phyloP scores from a whole-genome alignment of 2,329 filamentous ascomycete species.

The Apiospora phragmitis region DNA sequence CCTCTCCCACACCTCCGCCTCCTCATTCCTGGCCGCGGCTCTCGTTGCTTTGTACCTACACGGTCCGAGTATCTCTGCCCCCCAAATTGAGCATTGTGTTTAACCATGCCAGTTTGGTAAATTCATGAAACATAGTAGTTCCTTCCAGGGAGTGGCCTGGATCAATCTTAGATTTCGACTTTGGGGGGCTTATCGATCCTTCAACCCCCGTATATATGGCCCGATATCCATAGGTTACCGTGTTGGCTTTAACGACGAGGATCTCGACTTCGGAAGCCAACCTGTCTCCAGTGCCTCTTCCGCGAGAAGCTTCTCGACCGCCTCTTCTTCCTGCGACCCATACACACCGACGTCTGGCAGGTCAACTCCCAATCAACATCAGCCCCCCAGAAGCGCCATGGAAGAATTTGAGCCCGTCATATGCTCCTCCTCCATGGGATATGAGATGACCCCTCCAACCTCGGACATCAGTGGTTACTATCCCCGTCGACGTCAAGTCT shows the following conservation, averaged over 20 bases:
- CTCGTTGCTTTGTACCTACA: slow-evolving; percentile 21
- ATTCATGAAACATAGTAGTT: slow-evolving; percentile 13
- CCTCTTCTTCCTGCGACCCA: slow-evolving; percentile 30
- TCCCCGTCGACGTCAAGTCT: slow-evolving; percentile 18
- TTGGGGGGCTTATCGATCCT: not conserved
- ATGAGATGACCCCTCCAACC: slow-evolving; percentile 33
- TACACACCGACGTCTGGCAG: slow-evolving; percentile 35
- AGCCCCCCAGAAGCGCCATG: slow-evolving; percentile 22
- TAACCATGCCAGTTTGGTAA: slow-evolving; percentile 25
- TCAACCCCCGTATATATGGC: slow-evolving; percentile 29
- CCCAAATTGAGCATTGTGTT: slow-evolving; percentile 25
- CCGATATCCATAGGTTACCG: slow-evolving; percentile 27
- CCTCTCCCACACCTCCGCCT: not conserved
- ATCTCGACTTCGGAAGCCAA: slow-evolving; percentile 34
- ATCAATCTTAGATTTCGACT: not conserved
- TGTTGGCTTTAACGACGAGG: slow-evolving; percentile 35
- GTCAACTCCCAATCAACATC: slow-evolving; percentile 30
- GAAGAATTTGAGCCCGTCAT: slow-evolving; percentile 26
- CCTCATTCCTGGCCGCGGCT: slow-evolving; percentile 29
- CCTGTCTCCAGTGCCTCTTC: slow-evolving; percentile 25
- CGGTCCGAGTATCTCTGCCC: slow-evolving; percentile 25
- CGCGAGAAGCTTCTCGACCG: slow-evolving; percentile 31
- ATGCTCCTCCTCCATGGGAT: slow-evolving; percentile 25
- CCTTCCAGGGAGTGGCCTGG: slow-evolving; percentile 2
- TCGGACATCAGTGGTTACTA: slow-evolving; percentile 32